phyloP scores from a whole-genome alignment of 139 green algal genomes.

The Picochlorum sp. region DNA sequence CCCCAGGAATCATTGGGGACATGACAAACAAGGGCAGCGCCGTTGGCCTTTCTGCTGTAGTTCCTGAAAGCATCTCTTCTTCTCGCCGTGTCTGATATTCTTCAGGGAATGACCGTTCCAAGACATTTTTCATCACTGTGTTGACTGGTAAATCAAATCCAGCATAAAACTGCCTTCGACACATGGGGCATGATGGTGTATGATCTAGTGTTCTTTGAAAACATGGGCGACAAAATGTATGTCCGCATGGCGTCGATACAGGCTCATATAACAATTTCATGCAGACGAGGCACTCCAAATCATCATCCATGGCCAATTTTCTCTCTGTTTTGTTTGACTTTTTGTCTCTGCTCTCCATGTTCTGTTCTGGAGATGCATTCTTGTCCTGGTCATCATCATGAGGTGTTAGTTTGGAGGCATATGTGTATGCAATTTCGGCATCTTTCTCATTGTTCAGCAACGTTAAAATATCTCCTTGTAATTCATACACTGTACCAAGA shows the following conservation, averaged over 20 bases:
- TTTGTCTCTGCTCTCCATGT: no score
- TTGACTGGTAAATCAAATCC: conserved; percentile 47
- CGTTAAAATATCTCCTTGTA: conserved; percentile 33
- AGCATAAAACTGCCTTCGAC: conserved; percentile 58
- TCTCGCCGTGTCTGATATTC: conserved; percentile 17
- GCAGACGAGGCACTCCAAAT: conserved; percentile 81
- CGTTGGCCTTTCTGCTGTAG: not conserved
- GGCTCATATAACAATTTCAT: conserved; percentile 81
- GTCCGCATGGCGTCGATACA: conserved; percentile 82
- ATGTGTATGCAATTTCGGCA: not conserved
- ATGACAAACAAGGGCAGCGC: conserved; percentile 86
- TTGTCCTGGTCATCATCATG: not conserved
- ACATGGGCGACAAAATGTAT: conserved; percentile 75
- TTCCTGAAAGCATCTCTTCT: conserved; percentile 9
- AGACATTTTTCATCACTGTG: conserved; percentile 55
- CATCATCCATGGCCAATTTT: conserved; percentile 29
- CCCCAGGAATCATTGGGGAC: conserved; percentile 68
- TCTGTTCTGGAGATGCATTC: not conserved
- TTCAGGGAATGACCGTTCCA: conserved; percentile 50
- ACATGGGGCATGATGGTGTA: conserved; percentile 61
- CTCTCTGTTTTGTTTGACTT: not conserved
- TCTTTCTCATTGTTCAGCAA: conserved; percentile 44
- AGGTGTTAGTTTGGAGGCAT: not conserved
- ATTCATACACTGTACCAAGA: not conserved
- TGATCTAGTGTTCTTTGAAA: conserved; percentile 70